phyloP scores from a whole-genome alignment of 345 rosid genomes.

The Euphorbia tirucalli region DNA sequence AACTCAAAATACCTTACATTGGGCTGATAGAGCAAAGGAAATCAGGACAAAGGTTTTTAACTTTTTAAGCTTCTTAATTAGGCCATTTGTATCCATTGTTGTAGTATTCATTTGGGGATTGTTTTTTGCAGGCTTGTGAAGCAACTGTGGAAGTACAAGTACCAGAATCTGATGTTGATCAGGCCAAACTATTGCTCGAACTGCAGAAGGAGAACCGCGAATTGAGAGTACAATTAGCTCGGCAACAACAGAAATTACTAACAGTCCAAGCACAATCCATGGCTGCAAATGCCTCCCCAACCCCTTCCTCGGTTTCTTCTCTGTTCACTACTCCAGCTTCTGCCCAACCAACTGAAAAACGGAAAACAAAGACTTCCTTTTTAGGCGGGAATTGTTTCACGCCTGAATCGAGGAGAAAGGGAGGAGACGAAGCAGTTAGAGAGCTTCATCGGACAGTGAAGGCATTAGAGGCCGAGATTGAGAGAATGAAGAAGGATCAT shows the following conservation, averaged over 20 bases:
- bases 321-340: slow-evolving; percentile 75
- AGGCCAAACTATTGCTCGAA: slow-evolving; percentile 71
- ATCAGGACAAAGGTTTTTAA: slow-evolving; percentile 56
- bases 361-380: slow-evolving; percentile 61
- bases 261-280: slow-evolving; percentile 66
- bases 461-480: slow-evolving; percentile 68
- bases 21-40: slow-evolving; percentile 97
- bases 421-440: slow-evolving; percentile 47
- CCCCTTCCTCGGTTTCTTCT: slow-evolving; percentile 73
- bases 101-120: not conserved
- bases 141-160: slow-evolving; percentile 47
- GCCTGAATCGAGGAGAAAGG: slow-evolving; percentile 58
- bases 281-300: slow-evolving; percentile 62
- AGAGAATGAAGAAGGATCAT: slow-evolving; percentile 76
- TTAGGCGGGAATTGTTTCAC: slow-evolving; percentile 70
- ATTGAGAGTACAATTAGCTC: slow-evolving; percentile 64
- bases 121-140: slow-evolving; percentile 43
- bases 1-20: slow-evolving; percentile 92
- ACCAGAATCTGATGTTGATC: slow-evolving; percentile 52
- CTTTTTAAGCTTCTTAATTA: slow-evolving; percentile 6
- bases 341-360: slow-evolving; percentile 51
- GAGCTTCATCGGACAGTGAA: slow-evolving; percentile 64
- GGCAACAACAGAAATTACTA: slow-evolving; percentile 70
- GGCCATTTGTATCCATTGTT: not conserved
- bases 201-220: slow-evolving; percentile 86